Evolutionary conservation across 305 asterid genomes (phyloP), one percentile per base, ranked within the genome.

Genomic region (Solanum aculeatissimum): DNA sequence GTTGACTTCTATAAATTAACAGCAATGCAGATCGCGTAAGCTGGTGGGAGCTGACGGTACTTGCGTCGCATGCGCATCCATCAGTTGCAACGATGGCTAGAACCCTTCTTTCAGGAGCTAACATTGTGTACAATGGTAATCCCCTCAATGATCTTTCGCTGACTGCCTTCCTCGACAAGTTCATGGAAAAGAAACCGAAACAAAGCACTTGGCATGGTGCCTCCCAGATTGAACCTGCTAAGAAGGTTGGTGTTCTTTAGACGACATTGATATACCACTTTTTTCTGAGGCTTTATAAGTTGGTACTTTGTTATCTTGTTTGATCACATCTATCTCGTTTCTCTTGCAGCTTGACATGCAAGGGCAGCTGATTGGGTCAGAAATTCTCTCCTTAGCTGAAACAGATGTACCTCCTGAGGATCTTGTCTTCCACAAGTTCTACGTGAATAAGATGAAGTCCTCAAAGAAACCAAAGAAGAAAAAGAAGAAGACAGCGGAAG

Each of bases 141-240:
- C 99, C 98, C 71, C 87, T 97, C 16, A 92, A 70, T n/a, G 99
- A 97, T 84, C 97, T 97, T 71, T 92, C 98, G 9, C 93, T 97
- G 42, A 84, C 89, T 86, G 91, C 98, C 2, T 97, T 97, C 92
- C 87, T 97, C 85, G 98, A 97, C 92, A 97, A 97, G 90, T 93
- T 97, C 90, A 95, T 95, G 98, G 99, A 97, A 89, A 97, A 95
- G 94, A 97, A 94, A 88, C 96, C 98, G 49, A 95, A 91, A 87
- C 95, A 92, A 85, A 92, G 81, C 80, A 87, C 92, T 55, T 97
- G 99, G 98, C 99, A 94, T 19, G 99, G 95, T 63, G 94, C 94
- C 83, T 93, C 98, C 62, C 91, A 95, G 75, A 95, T 97, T 80
- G 98, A 95, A 89, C 99, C 99, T 11, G 89, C 96, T 55, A 94